These are phyloP conservation scores for Hibiscus tridactylites DNA, from an alignment of 345 rosid species.

Conservation along the genomic window DNA sequence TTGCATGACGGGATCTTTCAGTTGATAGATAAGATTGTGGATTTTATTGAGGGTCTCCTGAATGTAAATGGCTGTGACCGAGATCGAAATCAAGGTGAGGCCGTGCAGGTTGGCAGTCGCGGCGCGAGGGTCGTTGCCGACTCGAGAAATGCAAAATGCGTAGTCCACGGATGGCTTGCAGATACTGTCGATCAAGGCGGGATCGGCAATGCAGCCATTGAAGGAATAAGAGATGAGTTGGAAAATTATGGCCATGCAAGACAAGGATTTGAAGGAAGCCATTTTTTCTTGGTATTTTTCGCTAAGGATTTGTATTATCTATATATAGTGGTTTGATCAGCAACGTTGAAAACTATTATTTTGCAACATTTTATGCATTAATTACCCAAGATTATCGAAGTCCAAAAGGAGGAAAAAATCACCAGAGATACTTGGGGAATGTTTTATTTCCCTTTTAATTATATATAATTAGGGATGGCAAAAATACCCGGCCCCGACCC, in stretches of 20 bases:
- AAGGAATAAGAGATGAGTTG: background rate
- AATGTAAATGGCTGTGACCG: background rate
- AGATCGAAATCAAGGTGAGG: background rate
- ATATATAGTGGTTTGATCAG: background rate
- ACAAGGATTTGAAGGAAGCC: background rate
- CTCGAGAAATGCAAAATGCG: background rate
- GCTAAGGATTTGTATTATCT: background rate
- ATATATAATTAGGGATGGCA: too few relatives aligned
- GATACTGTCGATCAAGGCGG: background rate
- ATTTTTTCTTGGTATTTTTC: background rate
- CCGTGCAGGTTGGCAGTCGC: background rate
- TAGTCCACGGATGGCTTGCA: background rate
- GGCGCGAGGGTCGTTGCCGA: background rate
- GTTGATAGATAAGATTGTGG: background rate
- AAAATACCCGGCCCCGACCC: too few relatives aligned
- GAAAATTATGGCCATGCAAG: background rate
- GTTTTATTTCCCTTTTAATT: background rate
- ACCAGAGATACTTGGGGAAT: background rate
- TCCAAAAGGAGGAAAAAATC: background rate
- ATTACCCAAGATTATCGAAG: background rate
- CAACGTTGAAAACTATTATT: background rate
- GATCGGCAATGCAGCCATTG: background rate
- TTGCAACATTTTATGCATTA: background rate
- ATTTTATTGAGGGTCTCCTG: background rate
- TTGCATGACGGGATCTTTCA: background rate